phyloP scores from a whole-genome alignment of 352 stramenopile genomes.

The Blastocystis sp. region DNA sequence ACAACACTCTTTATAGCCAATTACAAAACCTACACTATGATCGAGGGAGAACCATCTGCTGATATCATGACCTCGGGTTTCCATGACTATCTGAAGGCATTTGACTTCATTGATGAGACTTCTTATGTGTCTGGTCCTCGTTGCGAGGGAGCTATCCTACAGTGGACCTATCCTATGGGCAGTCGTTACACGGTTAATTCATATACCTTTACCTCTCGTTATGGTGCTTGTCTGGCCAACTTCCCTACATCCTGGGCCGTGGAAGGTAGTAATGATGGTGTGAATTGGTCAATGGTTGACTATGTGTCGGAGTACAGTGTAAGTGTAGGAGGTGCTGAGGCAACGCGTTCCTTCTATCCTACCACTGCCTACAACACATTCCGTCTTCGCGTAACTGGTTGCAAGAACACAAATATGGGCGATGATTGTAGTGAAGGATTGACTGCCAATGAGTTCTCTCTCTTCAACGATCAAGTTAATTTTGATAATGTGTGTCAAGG shows the following conservation, averaged over 20 bases:
- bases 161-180: constrained; percentile 65
- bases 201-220: constrained; percentile 23
- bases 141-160: constrained; percentile 33
- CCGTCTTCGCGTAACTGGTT: constrained; percentile 64
- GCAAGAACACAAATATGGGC: background rate
- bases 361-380: constrained; percentile 42
- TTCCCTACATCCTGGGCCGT: constrained; percentile 43
- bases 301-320: constrained; percentile 13
- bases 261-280: constrained; percentile 61
- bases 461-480: constrained; percentile 14
- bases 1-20: constrained; percentile 23
- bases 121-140: constrained; percentile 48
- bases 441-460: constrained; percentile 29
- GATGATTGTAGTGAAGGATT: background rate
- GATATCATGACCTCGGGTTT: constrained; percentile 29
- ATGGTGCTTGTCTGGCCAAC: constrained; percentile 8
- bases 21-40: constrained; percentile 25
- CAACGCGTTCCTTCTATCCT: constrained; percentile 9
- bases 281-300: constrained; percentile 51
- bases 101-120: constrained; percentile 50
- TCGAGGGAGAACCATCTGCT: constrained; percentile 40
- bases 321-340: too few species aligned
- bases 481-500: background rate
- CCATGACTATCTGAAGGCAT: constrained; percentile 41
- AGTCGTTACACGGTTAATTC: constrained; percentile 54